Percentiles rank a stretch among this genome's conserved stretches.
Evolutionary conservation across 345 rosid genomes (phyloP).

Genomic region (Boechera retrofracta): DNA sequence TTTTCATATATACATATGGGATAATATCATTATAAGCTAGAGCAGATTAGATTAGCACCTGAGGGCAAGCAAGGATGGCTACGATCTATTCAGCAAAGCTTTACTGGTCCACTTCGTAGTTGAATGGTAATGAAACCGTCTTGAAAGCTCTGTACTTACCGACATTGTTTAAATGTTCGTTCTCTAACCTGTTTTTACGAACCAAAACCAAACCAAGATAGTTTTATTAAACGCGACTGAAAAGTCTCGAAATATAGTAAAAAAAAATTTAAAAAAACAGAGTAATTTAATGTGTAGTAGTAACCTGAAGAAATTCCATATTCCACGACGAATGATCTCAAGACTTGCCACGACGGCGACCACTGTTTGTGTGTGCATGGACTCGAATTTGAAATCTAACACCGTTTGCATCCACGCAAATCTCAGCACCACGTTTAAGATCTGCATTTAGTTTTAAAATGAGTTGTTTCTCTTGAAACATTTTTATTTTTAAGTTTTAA

Average conservation of each 20-base stretch:
- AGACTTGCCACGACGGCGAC: conserved; percentile 61
- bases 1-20: not conserved
- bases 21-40: not conserved
- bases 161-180: conserved; percentile 68
- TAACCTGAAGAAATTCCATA: conserved; percentile 88
- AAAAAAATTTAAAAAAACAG: no score
- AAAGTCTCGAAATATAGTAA: not conserved
- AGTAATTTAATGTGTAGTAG: not conserved
- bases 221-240: not conserved
- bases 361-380: conserved; percentile 56
- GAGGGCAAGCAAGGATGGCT: not conserved
- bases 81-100: not conserved
- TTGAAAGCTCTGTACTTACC: conserved; percentile 67
- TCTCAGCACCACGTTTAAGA: conserved; percentile 64
- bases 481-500: no score
- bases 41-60: not conserved
- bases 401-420: conserved; percentile 77
- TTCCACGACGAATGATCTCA: conserved; percentile 80
- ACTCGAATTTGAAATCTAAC: conserved; percentile 49
- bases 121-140: conserved; percentile 66
- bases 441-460: conserved; percentile 47
- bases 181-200: conserved; percentile 53
- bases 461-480: not conserved
- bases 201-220: conserved; percentile 23
- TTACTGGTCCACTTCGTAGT: conserved; percentile 52